Base-by-base conservation (phyloP, 2,329 filamentous ascomycete species). In the Verticillium albo-atrum region DNA sequence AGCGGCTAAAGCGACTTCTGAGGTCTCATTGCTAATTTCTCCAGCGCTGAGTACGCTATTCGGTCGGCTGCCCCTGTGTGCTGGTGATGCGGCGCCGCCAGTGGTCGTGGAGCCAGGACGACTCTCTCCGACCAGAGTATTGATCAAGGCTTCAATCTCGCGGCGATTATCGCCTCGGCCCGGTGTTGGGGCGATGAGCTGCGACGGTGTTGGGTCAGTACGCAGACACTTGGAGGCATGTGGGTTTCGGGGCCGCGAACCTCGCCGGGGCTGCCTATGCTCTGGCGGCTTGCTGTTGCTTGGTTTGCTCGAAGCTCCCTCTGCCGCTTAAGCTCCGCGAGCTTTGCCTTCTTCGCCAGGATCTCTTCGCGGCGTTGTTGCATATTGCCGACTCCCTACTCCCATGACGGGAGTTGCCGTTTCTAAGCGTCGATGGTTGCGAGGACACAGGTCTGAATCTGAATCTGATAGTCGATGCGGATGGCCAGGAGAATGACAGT, bases 341-440 rank as follows among this genome's bases (percentile, higher is more conserved):
- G 91, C 82, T 95, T 97, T 64, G 93, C 94, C 81, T 91, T 94
- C 80, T 99, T 99, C 67, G 92, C 93, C 68, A 95, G 81, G 67
- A 99, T 97, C 81, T 99, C 95, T 81, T 97, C 92, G 80, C 92
- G 90, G 69, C 93, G 89, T 82, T 93, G 89, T 78, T 89, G 86
- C 82, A 89, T 89, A 66, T 70, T 77, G 74, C 63, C 70, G 63
- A 70, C 67, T 72, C 68, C 68, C 71, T 68, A 74, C 70, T 75
- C 79, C 77, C 82, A 83, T 84, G 60, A 72, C 79, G 75, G 72
- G 75, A 74, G 68, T 63, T 61, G 60, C 61, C 61, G 60, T 63
- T 60, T 54, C 58, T 63, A 58, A 35, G 57, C 61, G 54, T 62
- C 58, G 59, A 59, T 50, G 20, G 2, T 50, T 12, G 20, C 10